Base-by-base conservation (phyloP, 345 rosid species). In the Hevea brasiliensis region DNA sequence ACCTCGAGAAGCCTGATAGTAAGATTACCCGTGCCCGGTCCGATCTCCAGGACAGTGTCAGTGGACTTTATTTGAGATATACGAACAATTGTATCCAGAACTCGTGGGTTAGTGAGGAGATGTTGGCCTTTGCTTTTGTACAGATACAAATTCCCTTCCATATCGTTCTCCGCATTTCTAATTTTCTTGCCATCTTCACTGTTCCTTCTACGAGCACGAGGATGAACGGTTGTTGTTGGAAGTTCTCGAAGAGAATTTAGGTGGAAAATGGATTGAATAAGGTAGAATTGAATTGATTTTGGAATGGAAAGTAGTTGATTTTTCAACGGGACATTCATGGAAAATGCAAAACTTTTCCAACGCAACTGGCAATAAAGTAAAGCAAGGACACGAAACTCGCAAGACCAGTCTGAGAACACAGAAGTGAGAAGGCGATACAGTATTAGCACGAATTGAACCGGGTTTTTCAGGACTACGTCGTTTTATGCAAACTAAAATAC, bases 21-120 rank as follows among this genome's bases (percentile, higher is more conserved):
- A 79, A 92, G 98, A 65, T 92, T 95, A 42, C 97, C 98, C 3
- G 98, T 92, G 3, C 97, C 98, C 11, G 97, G 98, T 63, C 96
- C 98, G 24, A 95, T 89, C 84, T 95, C 96, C 7, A 95, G 75
- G 47, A 92, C 94, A 0, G 91, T 89, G 68, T 95, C 98, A 0
- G 81, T 74, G 3, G 89, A 84, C 37, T 76, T 77, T 41, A 90
- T 53, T 17, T 79, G 71, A 3, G 97, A 89, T 76, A 71, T 81
- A 41, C 85, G 79, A 57, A 92, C 94, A 64, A 95, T 89, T 53
- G 85, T 44, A 81, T 92, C 94, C 29, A 94, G 88, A 70, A 95
- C 77, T 54, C 94, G 81, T 3, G 82, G 88, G 70, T 95, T 95
- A 55, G 92, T 89, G 74, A 95, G 99, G 37, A 92, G 84, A 73